Base-by-base conservation (phyloP, 306 rosid species). In the Lathyrus oleraceus region DNA sequence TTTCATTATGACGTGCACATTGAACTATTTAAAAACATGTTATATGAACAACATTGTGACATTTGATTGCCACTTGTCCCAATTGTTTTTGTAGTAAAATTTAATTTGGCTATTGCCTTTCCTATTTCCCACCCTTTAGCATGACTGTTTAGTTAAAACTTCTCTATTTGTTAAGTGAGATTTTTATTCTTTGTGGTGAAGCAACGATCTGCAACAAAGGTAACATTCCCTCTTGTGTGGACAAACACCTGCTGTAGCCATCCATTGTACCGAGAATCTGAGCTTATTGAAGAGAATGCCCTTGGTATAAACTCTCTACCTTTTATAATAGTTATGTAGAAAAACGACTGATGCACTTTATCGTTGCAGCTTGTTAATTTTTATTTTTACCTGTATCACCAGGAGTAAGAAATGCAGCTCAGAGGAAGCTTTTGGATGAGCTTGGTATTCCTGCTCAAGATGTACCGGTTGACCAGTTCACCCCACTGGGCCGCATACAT, bases 161-260 rank as follows among this genome's bases (percentile, higher is more conserved):
- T 56, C 8, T 77, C 17, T 43, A 15, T 77, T 17, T 43, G 14
- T 61, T 56, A 38, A 71, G 56, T 74, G 47, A 39, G 51, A 14
- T 78, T 67, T 63, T 10, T 79, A n/a, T 63, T 76, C 56, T 73
- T 35, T 76, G 14, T 71, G 75, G 59, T 69, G 70, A 69, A 95
- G 99, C 96, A 95, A 95, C 96, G 99, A 68, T 95, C 99, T 79
- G 95, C 86, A 28, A 91, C 97, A 43, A 95, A 95, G 85, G 97
- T 95, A 23, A 95, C 99, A 32, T 95, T 95, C 78, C 99, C 99
- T 44, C 99, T 91, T 57, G 99, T 91, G 76, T 95, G 99, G 99
- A 95, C 99, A 35, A 91, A 95, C 81, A 89, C 99, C 60, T 95
- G 99, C 83, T 95, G 99, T 80, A 95, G 99, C 91, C 99, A 95